Base-by-base conservation (phyloP, 108 stramenopile genomes). In the Conticribra guillardii region DNA sequence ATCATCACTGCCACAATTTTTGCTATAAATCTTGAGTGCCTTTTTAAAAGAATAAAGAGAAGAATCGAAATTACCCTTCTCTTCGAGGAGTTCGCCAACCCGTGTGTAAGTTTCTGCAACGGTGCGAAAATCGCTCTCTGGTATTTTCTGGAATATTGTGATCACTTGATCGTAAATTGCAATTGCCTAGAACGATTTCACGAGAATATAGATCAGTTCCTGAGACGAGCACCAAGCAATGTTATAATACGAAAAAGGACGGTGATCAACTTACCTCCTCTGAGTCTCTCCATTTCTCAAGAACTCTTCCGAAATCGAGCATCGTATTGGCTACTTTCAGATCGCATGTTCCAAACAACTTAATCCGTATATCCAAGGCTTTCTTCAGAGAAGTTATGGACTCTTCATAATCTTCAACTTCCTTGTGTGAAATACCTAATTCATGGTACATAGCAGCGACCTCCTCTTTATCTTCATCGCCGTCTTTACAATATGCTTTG, bases 21-120 rank as follows among this genome's bases (percentile, higher is more conserved):
- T 62, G 16, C 85, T 84, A 33, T 80, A 84, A 31, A 88, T 74
- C 55, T 84, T 84, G 16, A 90, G 80, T 22, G 83, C 85, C 26
- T 79, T 74, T 75, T 90, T 85, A 53, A 84, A 74, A 15, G 84
- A 73, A 21, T 85, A 63, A 11, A 90, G 76, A 9, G 87, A 79
- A 21, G 71, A 45, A 48, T 82, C 80, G 29, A 77, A 78, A 31
- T 88, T 86, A 17, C 64, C 73, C 28, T 77, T 71, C 37, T 73
- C 69, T 8, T 31, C 70, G 18, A 77, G 70, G 41, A 82, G 41
- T 18, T 50, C 54, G 30, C 71, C 81, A 30, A 82, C 27, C 24
- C 71, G 57, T 11, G 58, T 52, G 50, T 67, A 68, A 3, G 60
- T 64, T 18, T 55, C 55, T 0, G 71, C 75, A 49, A 77, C 44